Base-by-base conservation (phyloP, 306 rosid species). In the Mimosa bimucronata region DNA sequence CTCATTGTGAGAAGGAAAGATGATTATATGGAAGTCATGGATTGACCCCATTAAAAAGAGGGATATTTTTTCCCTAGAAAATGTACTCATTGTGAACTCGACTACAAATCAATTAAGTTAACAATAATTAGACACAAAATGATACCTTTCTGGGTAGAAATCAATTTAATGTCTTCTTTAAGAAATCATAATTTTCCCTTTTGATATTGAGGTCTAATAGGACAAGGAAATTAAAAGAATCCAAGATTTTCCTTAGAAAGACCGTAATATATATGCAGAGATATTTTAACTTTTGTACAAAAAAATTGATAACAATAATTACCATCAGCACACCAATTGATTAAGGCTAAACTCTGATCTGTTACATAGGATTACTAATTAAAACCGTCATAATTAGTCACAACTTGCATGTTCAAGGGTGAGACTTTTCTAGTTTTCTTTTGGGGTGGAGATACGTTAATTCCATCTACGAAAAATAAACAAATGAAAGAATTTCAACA, bases 181-280 rank as follows among this genome's bases (percentile, higher is more conserved):
- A 61, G 67, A 61, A 61, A 61, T 28, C 67, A 61, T 28, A 61
- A 61, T 61, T 61, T 61, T 12, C 67, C 31, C 38, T 13, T 29
- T 61, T 28, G n/a, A 61, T 28, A 61, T 28, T 28, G n/a, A 61
- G n/a, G 29, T 28, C 34, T 61, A 37, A 28, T 15, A 61, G 67
- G 37, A 28, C n/a, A 61, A 61, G 34, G 55, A 16, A 16, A 42
- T 7, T 9, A 21, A 57, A 11, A 28, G 3, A 26, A 61, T 28
- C 38, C 37, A 13, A 12, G 25, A 61, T 5, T 28, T 61, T 25
- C 18, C 23, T 10, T 58, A 3, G 30, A 58, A 3, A 57, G 8
- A 50, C 23, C 21, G 21, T 50, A 18, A 50, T 10, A 50, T 50
- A 15, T 46, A 50, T 50, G 57, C 23, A 50, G 57, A 50, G 2